Percentiles rank a stretch among this genome's conserved stretches.
Evolutionary conservation across 495 filamentous ascomycete genomes (phyloP).

Genomic region (Xylaria sp.): DNA sequence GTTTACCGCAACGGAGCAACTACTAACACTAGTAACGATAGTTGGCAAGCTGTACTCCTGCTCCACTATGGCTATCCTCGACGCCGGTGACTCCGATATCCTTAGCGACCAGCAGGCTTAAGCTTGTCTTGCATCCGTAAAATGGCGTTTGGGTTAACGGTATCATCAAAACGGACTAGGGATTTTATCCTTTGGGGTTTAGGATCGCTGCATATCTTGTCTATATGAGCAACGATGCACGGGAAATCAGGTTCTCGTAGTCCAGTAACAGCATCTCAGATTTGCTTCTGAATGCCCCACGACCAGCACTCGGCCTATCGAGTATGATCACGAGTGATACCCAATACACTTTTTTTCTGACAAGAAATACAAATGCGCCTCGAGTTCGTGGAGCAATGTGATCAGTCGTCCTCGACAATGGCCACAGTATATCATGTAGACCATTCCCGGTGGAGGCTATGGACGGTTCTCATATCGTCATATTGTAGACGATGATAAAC

Average conservation of each 20-base stretch:
- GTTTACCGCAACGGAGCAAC: not conserved
- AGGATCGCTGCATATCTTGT: slow-evolving; percentile 17
- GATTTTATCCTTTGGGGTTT: slow-evolving; percentile 21
- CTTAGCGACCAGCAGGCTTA: slow-evolving; percentile 71
- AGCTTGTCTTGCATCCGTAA: slow-evolving; percentile 32
- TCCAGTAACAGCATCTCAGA: slow-evolving; percentile 19
- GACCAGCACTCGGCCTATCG: slow-evolving; percentile 23
- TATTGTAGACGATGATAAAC: no score
- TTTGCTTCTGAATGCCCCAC: slow-evolving; percentile 10
- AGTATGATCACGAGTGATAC: slow-evolving; percentile 42
- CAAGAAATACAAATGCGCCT: not conserved
- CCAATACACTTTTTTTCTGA: slow-evolving; percentile 30
- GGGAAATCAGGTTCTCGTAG: slow-evolving; percentile 26
- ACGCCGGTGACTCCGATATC: slow-evolving; percentile 98
- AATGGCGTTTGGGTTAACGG: slow-evolving; percentile 52
- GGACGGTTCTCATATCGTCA: no score
- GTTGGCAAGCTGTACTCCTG: slow-evolving; percentile 85
- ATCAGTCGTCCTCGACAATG: not conserved
- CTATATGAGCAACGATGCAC: slow-evolving; percentile 21
- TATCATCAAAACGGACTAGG: slow-evolving; percentile 34
- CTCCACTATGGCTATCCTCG: slow-evolving; percentile 92
- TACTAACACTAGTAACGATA: slow-evolving; percentile 54
- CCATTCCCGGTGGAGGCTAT: no score
- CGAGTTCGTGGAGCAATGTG: not conserved
- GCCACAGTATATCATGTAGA: not conserved